Evolutionary conservation across 176 grass and related monocot genomes (phyloP).

Genomic region (Secale cereale): DNA sequence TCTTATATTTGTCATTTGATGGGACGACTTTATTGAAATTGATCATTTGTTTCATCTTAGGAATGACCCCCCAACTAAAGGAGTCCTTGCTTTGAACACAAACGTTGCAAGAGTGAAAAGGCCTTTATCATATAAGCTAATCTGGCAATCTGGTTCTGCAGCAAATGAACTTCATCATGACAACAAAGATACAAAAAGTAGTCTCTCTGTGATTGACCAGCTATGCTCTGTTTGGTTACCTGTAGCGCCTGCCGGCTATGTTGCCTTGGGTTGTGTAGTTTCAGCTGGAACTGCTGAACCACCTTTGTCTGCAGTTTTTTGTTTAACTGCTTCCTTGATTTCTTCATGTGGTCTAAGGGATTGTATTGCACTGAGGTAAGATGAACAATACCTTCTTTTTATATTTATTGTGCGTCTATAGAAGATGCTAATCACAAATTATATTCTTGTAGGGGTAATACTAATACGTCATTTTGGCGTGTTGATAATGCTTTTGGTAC

Average conservation of each 20-base stretch:
- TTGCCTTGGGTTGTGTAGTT: slow-evolving; percentile 91
- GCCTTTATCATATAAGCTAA: slow-evolving; percentile 84
- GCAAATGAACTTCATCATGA: slow-evolving; percentile 24
- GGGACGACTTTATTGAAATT: slow-evolving; percentile 21
- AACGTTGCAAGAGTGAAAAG: slow-evolving; percentile 88
- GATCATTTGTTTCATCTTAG: slow-evolving; percentile 40
- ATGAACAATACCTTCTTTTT: slow-evolving; percentile 27
- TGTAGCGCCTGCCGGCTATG: slow-evolving; percentile 74
- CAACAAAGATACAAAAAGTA: slow-evolving; percentile 29
- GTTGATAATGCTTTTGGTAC: slow-evolving; percentile 90
- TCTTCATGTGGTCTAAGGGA: slow-evolving; percentile 72
- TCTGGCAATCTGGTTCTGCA: slow-evolving; percentile 56
- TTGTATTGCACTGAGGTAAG: slow-evolving; percentile 69
- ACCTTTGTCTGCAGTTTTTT: slow-evolving; percentile 75
- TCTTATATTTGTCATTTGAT: slow-evolving; percentile 16
- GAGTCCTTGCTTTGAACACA: slow-evolving; percentile 95
- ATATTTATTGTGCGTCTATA: slow-evolving; percentile 23
- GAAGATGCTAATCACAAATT: slow-evolving; percentile 27
- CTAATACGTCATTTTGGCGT: slow-evolving; percentile 77
- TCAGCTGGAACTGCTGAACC: slow-evolving; percentile 76
- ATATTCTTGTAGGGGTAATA: slow-evolving; percentile 42
- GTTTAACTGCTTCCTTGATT: slow-evolving; percentile 73
- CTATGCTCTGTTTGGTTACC: slow-evolving; percentile 90
- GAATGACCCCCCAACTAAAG: slow-evolving; percentile 82
- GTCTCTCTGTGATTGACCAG: slow-evolving; percentile 12